A percentile compares a stretch with the other conserved stretches of the same genome.
These are phyloP conservation scores for Trichoderma sp. DNA, from an alignment of 2,329 filamentous ascomycete genomes.

Conservation along the genomic window DNA sequence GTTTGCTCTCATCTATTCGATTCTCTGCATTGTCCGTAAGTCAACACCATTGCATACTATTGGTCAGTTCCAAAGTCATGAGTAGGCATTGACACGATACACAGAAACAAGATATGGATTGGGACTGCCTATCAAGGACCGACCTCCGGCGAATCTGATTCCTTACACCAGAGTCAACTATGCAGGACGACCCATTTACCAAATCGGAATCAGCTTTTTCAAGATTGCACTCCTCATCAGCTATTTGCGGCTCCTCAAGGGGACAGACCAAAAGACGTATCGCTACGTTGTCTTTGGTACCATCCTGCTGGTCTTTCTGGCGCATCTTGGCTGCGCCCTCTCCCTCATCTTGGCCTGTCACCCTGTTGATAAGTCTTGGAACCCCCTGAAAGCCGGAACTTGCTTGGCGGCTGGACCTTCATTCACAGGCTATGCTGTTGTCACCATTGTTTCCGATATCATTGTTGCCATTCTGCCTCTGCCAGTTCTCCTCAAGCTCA, in stretches of 20 bases:
- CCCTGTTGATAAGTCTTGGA: conserved; percentile 48
- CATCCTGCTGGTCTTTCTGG: conserved; percentile 43
- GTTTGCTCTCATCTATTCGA: conserved; percentile 49
- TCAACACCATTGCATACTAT: conserved; percentile 9
- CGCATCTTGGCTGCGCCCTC: conserved; percentile 49
- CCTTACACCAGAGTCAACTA: conserved; percentile 52
- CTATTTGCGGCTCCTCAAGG: conserved; percentile 50
- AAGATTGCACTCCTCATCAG: conserved; percentile 54
- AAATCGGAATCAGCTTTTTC: conserved; percentile 55
- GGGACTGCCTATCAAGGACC: conserved; percentile 44
- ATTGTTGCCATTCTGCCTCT: conserved; percentile 50
- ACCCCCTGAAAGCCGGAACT: conserved; percentile 37
- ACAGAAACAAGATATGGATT: conserved; percentile 54
- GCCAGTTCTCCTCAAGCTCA: conserved; percentile 48
- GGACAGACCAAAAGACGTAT: conserved; percentile 46
- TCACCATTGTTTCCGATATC: conserved; percentile 52
- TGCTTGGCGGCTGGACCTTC: conserved; percentile 48
- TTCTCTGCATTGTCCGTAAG: conserved; percentile 50
- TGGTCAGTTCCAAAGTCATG: not conserved
- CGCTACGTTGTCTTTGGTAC: conserved; percentile 44
- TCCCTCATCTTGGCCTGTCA: conserved; percentile 50
- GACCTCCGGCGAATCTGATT: conserved; percentile 44
- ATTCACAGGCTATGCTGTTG: conserved; percentile 51
- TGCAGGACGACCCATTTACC: conserved; percentile 53
- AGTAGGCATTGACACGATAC: not conserved